These are phyloP conservation scores for Cucurbita moschata DNA, from an alignment of 306 rosid species.

Conservation along the genomic window DNA sequence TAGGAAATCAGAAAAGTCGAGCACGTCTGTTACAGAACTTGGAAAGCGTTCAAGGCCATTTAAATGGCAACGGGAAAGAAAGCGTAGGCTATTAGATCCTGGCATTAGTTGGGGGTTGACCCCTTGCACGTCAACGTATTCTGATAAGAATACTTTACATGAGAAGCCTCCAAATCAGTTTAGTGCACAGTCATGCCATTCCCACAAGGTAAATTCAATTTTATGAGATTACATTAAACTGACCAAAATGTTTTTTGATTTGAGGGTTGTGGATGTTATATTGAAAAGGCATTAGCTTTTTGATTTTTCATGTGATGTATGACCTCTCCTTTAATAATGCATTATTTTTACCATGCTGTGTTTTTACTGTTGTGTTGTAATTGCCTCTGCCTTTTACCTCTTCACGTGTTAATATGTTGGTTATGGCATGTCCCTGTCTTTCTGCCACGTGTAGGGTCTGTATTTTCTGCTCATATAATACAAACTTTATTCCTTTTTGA, in stretches of 20 bases:
- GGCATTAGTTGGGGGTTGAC: slow-evolving; percentile 14
- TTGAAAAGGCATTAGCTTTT: neutral
- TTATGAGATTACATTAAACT: neutral
- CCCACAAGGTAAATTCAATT: slow-evolving; percentile 2
- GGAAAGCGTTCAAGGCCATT: slow-evolving; percentile 56
- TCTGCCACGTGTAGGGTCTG: neutral
- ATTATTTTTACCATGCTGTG: neutral
- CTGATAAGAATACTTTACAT: slow-evolving; percentile 12
- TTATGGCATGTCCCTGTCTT: neutral
- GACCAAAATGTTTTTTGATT: neutral
- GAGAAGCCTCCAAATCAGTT: slow-evolving; percentile 16
- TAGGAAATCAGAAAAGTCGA: slow-evolving; percentile 13
- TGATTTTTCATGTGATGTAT: neutral
- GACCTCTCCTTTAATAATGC: neutral
- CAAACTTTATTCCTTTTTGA: neutral
- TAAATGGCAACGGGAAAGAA: slow-evolving; percentile 55
- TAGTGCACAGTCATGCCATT: neutral
- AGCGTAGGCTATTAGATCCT: slow-evolving; percentile 21
- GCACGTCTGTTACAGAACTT: slow-evolving; percentile 13
- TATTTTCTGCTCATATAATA: neutral
- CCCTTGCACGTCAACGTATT: neutral
- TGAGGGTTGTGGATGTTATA: neutral
- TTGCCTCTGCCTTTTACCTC: neutral
- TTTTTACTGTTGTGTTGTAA: neutral
- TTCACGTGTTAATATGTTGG: neutral